phyloP scores from a whole-genome alignment of 1,139 yeast genomes.

The Yamadazyma spencermartinsiae region DNA sequence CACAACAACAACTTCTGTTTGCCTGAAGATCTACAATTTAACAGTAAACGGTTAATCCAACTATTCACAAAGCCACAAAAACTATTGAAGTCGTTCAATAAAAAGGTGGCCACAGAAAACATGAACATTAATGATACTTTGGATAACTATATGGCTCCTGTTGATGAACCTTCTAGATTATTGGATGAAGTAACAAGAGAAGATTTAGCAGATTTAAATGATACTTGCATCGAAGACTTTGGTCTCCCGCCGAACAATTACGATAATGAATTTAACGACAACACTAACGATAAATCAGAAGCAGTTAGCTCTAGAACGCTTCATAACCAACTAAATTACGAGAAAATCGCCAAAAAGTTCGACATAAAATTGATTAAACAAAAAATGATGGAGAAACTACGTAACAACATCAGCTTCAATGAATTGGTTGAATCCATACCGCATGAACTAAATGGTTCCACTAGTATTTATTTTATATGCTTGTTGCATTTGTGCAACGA shows the following conservation, averaged over 20 bases:
- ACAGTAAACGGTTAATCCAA: constrained; percentile 63
- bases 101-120: constrained; percentile 39
- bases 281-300: neutral
- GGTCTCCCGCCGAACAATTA: constrained; percentile 33
- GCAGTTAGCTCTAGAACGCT: constrained; percentile 25
- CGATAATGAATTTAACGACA: neutral
- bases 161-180: constrained; percentile 15
- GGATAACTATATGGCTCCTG: constrained; percentile 20
- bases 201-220: constrained; percentile 18
- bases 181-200: constrained; percentile 18
- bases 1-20: constrained; percentile 39
- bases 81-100: constrained; percentile 30
- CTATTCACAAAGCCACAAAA: constrained; percentile 66
- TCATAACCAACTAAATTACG: constrained; percentile 41
- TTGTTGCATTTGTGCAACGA: constrained; percentile 84
- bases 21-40: constrained; percentile 74
- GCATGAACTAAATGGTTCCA: constrained; percentile 55
- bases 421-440: constrained; percentile 38
- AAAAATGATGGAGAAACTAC: constrained; percentile 68
- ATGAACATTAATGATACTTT: constrained; percentile 31
- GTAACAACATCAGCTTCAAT: constrained; percentile 37
- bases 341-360: constrained; percentile 78
- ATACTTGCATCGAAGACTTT: constrained; percentile 39
- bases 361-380: constrained; percentile 77
- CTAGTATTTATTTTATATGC: constrained; percentile 83